Base-by-base conservation (phyloP, 2,329 filamentous ascomycete genomes). In the Calcarisporium arbuscula region DNA sequence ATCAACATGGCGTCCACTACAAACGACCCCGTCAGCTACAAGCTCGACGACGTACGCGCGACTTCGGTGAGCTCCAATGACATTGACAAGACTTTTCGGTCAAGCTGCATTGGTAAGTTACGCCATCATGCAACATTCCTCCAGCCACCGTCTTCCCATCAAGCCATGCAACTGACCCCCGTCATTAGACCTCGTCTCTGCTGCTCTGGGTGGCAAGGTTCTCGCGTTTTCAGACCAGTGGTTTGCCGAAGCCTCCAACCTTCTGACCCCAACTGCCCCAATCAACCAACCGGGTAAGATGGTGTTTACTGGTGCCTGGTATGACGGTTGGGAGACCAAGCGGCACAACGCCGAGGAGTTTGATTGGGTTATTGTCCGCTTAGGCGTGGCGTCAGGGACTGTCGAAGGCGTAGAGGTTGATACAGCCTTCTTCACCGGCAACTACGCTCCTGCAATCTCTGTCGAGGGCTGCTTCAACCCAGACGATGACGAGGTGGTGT, bases 391-490 rank as follows among this genome's bases (percentile, higher is more conserved):
- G 8, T 85, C 80, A 2, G 85, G 84, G 30, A 80, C 70, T 12
- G 74, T 90, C 19, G 71, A 75, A 40, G 85, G 85, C 12, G 66
- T 89, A 30, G 85, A 90, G 61, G 71, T 90, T 43, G 84, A 90
- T 61, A 90, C 85, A 4, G 77, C 82, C 32, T 85, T 80, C 65
- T 92, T 90, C 69, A 79, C 74, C 40, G 85, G 85, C 40, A 90
- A 90, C 62, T 81, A 90, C 53, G 85, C 85, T 6, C 85, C 85
- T 1, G 81, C 80, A 44, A 77, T 89, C 50, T 85, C 80, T 0
- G 81, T 92, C 14, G 80, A 90, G 56, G 85, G 82, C 29, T 78
- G 77, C 55, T 87, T 86, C 61, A 74, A 67, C 45, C 64, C 67
- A 16, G 66, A 75, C 46, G 79, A 84, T 45, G 70, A 74, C 22